Conservation (phyloP, 768 basidiomycete genomes). For the Candolleomyces eurysporus region DNA sequence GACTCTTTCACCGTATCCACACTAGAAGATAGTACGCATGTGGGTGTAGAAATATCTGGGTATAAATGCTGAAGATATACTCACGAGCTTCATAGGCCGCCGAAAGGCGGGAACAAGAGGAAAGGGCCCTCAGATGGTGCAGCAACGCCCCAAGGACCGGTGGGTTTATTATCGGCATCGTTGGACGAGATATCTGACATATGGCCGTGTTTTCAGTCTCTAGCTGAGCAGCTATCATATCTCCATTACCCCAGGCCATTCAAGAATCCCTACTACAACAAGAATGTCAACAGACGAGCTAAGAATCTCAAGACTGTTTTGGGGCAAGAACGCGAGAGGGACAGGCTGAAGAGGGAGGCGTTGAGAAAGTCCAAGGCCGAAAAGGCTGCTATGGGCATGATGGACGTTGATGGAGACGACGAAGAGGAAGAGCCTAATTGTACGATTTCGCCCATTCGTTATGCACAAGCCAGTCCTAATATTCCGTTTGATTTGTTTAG, state of each 20-base stretch:
- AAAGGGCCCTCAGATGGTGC: conserved; percentile 45
- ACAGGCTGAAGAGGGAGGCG: conserved; percentile 63
- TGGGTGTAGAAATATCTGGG: neutral
- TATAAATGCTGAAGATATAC: neutral
- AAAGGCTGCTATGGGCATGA: conserved; percentile 19
- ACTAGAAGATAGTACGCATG: neutral
- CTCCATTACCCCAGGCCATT: conserved; percentile 70
- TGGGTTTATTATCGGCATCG: conserved; percentile 16
- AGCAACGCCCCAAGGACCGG: conserved; percentile 42
- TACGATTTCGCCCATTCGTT: conserved; percentile 27
- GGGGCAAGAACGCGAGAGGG: conserved; percentile 75
- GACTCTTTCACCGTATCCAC: no score
- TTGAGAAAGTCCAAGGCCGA: conserved; percentile 50
- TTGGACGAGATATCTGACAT: neutral
- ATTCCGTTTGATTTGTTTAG: conserved; percentile 30
- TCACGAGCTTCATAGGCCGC: conserved; percentile 32
- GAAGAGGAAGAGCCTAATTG: conserved; percentile 72
- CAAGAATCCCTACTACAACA: conserved; percentile 70
- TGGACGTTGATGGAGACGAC: conserved; percentile 57
- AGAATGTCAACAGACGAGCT: conserved; percentile 68
- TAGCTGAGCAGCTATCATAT: conserved; percentile 75
- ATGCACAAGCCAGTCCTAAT: neutral
- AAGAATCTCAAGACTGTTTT: conserved; percentile 82
- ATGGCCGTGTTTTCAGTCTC: conserved; percentile 39
- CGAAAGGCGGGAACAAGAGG: conserved; percentile 40